Base-by-base conservation (phyloP, 805 yeast genomes). In the Kluyveromyces dobzhanskii region DNA sequence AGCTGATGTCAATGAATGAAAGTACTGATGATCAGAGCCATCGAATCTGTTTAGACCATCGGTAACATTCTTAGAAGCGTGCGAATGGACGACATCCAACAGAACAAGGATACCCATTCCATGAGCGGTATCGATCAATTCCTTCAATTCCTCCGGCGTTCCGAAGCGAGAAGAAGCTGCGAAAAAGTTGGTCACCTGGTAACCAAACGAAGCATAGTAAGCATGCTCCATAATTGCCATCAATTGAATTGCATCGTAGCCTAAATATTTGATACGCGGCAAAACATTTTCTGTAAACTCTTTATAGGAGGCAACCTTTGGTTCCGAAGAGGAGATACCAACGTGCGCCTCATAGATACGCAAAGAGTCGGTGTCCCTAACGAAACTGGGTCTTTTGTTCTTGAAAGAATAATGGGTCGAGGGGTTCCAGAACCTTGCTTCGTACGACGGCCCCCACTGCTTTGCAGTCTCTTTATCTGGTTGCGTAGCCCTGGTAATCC, bases 221-320 rank as follows among this genome's bases (percentile, higher is more conserved):
- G 98, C 97, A 59, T 90, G 98, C 62, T 90, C 98, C 98, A 90
- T 90, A 32, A 90, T 74, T 0, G 98, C 97, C 98, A 90, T 90
- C 55, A 90, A 70, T 64, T 90, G 98, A 51, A 90, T 82, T 4
- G 95, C 79, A 60, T 92, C 86, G 61, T 90, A 90, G 27, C 97
- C 97, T 43, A 88, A 70, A 45, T 80, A 75, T 49, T 77, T 78
- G 49, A 90, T 85, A 32, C 80, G 70, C n/a, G 97, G 97, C 45
- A 90, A 71, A 10, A 87, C 70, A 47, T 84, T 78, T 32, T 66
- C 49, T 11, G 95, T 82, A 59, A 90, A 90, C 58, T 90, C 94
- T 47, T 75, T 78, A 62, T 90, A 90, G 10, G 90, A 63, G 2
- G 95, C 95, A 38, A 92, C 66, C 42, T 75, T 76, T 25, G 92